phyloP scores from a whole-genome alignment of 208 protist species.

The Naegleria gruberi region DNA sequence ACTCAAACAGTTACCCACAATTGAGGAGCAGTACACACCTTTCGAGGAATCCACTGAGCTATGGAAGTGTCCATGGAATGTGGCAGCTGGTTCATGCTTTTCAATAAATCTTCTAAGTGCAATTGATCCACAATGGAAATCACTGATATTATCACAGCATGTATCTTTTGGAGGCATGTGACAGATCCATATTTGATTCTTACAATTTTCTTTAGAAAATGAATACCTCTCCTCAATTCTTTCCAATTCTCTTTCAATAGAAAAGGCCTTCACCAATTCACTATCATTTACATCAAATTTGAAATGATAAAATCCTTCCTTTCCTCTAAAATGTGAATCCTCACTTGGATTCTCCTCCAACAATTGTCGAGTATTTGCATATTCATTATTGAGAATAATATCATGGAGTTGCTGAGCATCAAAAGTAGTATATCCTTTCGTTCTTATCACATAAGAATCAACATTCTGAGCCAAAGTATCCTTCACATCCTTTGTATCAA shows the following conservation, averaged over 20 bases:
- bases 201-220: neutral
- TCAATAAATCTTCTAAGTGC: neutral
- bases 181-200: neutral
- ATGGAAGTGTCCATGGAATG: neutral
- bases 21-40: neutral
- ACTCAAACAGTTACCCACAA: neutral
- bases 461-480: neutral
- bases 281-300: neutral
- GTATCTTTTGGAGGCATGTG: neutral
- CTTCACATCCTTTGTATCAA: neutral
- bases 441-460: neutral
- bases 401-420: neutral
- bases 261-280: neutral
- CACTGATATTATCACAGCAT: neutral
- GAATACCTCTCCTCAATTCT: neutral
- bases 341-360: neutral
- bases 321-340: neutral
- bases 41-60: neutral
- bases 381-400: neutral
- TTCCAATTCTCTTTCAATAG: constrained; percentile 11
- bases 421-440: neutral
- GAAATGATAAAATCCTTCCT: neutral
- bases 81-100: neutral
- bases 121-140: neutral
- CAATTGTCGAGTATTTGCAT: neutral